Evolutionary conservation across 2,329 filamentous ascomycete species (phyloP).

Genomic region (Endocalyx cinctus): DNA sequence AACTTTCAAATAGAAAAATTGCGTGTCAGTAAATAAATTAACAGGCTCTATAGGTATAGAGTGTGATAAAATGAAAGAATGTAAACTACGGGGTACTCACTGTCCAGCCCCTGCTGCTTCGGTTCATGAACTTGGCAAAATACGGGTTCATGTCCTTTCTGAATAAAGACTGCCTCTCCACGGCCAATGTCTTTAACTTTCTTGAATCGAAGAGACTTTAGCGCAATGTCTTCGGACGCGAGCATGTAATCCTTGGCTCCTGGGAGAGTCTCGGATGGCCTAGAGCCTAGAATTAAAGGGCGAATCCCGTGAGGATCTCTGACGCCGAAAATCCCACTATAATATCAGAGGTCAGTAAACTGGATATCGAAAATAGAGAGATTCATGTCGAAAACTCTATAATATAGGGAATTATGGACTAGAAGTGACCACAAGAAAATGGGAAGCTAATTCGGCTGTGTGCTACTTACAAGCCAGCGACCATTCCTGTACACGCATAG

Average conservation of each 20-base stretch:
- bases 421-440: too few species aligned
- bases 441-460: too few species aligned
- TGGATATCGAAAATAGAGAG: slow-evolving; percentile 55
- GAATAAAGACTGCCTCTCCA: slow-evolving; percentile 72
- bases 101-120: too few species aligned
- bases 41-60: too few species aligned
- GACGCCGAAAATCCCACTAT: slow-evolving; percentile 17
- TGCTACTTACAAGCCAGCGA: too few species aligned
- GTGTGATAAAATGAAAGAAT: too few species aligned
- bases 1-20: too few species aligned
- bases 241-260: slow-evolving; percentile 71
- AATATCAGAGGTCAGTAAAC: too few species aligned
- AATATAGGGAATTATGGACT: neutral
- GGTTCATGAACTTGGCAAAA: slow-evolving; percentile 64
- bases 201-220: slow-evolving; percentile 66
- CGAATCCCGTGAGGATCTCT: slow-evolving; percentile 77
- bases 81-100: too few species aligned
- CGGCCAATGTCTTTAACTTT: slow-evolving; percentile 67
- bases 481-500: slow-evolving; percentile 80
- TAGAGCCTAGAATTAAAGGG: slow-evolving; percentile 66
- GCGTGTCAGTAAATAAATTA: slow-evolving; percentile 2
- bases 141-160: slow-evolving; percentile 64
- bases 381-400: neutral
- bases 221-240: slow-evolving; percentile 72
- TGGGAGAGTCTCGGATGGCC: slow-evolving; percentile 51